A percentile compares a stretch with the other conserved stretches of the same genome.
Evolutionary conservation across 1,284 basidiomycete genomes (phyloP).

Genomic region (Schizopora paradoxa): DNA sequence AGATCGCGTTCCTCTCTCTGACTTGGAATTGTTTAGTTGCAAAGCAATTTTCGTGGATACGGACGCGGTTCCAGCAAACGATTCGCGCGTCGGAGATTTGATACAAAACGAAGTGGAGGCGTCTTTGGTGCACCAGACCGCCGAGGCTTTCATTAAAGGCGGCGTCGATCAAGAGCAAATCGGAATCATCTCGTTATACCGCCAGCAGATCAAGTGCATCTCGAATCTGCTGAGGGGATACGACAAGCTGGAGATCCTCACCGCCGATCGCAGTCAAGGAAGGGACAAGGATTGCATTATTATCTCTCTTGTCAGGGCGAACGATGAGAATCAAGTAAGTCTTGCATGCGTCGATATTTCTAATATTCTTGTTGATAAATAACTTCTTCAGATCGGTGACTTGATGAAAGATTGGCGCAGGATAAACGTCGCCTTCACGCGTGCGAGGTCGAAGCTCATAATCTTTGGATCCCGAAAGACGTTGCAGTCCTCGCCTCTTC

Average conservation of each 20-base stretch:
- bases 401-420: conserved; percentile 92
- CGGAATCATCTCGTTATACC: conserved; percentile 87
- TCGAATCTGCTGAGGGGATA: conserved; percentile 48
- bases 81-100: conserved; percentile 81
- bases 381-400: conserved; percentile 67
- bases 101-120: conserved; percentile 89
- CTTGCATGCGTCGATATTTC: conserved; percentile 7
- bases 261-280: conserved; percentile 94
- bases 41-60: conserved; percentile 94
- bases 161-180: conserved; percentile 72
- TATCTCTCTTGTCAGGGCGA: conserved; percentile 89
- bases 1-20: conserved; percentile 13
- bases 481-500: conserved; percentile 52
- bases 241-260: conserved; percentile 78
- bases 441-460: conserved; percentile 85
- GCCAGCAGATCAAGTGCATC: conserved; percentile 91
- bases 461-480: conserved; percentile 84
- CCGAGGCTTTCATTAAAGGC: conserved; percentile 55
- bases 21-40: conserved; percentile 59
- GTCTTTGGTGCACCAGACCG: conserved; percentile 54
- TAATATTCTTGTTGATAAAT: conserved; percentile 13
- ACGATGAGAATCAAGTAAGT: conserved; percentile 66
- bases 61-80: conserved; percentile 68
- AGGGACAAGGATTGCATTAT: conserved; percentile 95
- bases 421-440: conserved; percentile 95